Evolutionary conservation across 2,329 filamentous ascomycete species (phyloP), one percentile per base, ranked within the genome.

Genomic region (Trichoderma oligosporum): DNA sequence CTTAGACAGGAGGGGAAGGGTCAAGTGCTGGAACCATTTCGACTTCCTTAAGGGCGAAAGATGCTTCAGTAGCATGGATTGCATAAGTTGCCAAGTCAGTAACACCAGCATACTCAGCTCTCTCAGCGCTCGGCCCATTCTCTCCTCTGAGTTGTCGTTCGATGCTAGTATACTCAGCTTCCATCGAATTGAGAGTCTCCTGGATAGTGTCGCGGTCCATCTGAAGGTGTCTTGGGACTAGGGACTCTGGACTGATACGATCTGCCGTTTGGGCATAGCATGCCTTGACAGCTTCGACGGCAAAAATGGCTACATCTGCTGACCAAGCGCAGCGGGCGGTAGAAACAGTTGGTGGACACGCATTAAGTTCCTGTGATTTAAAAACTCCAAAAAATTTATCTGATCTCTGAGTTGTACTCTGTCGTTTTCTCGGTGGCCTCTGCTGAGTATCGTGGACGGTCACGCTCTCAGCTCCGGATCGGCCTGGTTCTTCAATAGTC

Each of bases 11-110:
- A n/a, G n/a, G n/a, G n/a, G n/a, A n/a, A 31, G 27, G 11, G 6
- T 8, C 20, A 22, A 31, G 9, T 4, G 12, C 6, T n/a, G 16
- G 16, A 11, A 25, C 6, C 9, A 7, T 27, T 20, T 44, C 35
- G 2, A 2, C 8, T 1, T 29, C 44, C 6, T 46, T 25, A 35
- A 66, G 22, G 2, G 66, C 61, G 56, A 59, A 63, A 5, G 59
- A 52, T 16, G 68, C 67, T 41, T 63, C 62, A 22, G 61, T 60
- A 0, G 68, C 67, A 35, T 65, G 60, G 3, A 48, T 49, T 3
- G 68, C 67, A 39, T 63, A 70, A 7, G 60, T 29, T 1, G 68
- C 68, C 38, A 42, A 51, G 35, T 69, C 67, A 0, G 67, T 63
- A 36, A 61, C 66, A 1, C 64, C 66, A 9, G 67, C 68, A 59